These are phyloP conservation scores for Peronospora belbahrii DNA, from an alignment of 352 stramenopile species.

Conservation along the genomic window DNA sequence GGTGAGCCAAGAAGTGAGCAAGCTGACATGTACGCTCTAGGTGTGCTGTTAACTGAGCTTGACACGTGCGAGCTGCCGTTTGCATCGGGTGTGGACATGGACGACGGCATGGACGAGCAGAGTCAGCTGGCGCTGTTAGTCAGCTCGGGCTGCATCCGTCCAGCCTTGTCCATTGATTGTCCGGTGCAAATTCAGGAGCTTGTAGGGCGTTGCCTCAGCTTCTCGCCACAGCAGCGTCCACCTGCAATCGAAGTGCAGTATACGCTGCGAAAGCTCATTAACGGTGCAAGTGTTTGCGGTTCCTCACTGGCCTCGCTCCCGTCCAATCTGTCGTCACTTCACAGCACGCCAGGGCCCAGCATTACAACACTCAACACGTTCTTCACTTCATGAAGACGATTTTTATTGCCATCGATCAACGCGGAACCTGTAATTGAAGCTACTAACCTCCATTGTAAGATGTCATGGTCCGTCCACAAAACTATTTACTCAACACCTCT, in stretches of 20 bases:
- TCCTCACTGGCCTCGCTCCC: conserved; percentile 17
- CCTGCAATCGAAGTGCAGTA: conserved; percentile 31
- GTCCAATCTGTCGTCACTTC: conserved; percentile 25
- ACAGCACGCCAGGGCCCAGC: conserved; percentile 14
- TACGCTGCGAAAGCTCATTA: conserved; percentile 34
- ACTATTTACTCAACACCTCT: too few relatives aligned
- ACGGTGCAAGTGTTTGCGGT: conserved; percentile 22
- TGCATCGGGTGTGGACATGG: conserved; percentile 30
- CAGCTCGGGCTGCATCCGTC: conserved; percentile 39
- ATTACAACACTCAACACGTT: conserved; percentile 11
- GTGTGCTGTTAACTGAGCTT: conserved; percentile 48
- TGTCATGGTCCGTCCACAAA: too few relatives aligned
- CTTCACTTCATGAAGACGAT: conserved; percentile 18
- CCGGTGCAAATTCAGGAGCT: conserved; percentile 39
- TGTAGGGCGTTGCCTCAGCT: conserved; percentile 38
- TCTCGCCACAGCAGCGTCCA: conserved; percentile 33
- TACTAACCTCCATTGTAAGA: conserved; percentile 15
- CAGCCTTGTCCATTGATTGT: conserved; percentile 35
- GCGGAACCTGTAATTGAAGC: not conserved
- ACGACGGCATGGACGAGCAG: conserved; percentile 32
- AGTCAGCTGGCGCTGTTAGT: conserved; percentile 40
- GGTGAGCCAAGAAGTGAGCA: conserved; percentile 26
- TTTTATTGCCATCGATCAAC: conserved; percentile 1
- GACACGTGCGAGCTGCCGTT: conserved; percentile 52
- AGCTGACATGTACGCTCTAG: conserved; percentile 40